A percentile compares a stretch with the other conserved stretches of the same genome.
phyloP scores from a whole-genome alignment of 2,329 filamentous ascomycete genomes.

The Ceratocystiopsis sp. region DNA sequence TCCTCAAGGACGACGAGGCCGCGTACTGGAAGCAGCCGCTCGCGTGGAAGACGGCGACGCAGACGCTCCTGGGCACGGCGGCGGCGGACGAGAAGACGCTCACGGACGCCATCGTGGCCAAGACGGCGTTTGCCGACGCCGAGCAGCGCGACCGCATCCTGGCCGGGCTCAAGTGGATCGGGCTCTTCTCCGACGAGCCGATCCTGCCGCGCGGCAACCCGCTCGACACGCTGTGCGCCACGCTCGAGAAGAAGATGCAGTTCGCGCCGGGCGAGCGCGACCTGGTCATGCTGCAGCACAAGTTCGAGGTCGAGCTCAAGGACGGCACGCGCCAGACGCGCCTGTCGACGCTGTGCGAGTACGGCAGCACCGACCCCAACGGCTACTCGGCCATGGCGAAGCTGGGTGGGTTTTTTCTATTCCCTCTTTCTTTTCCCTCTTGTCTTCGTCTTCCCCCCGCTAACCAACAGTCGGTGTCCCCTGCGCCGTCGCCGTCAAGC shows the following conservation, averaged over 20 bases:
- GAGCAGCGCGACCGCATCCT: conserved; percentile 50
- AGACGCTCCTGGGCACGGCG: conserved; percentile 54
- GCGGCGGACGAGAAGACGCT: conserved; percentile 54
- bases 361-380: conserved; percentile 37
- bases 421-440: neutral
- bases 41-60: conserved; percentile 72
- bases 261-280: conserved; percentile 72
- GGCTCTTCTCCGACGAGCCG: conserved; percentile 47
- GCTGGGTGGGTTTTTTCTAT: conserved; percentile 24
- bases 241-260: conserved; percentile 81
- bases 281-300: conserved; percentile 65
- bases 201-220: conserved; percentile 62
- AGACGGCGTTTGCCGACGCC: conserved; percentile 52
- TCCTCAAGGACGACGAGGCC: conserved; percentile 56
- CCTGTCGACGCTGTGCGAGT: conserved; percentile 68
- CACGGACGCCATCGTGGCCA: conserved; percentile 53
- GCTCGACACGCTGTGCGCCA: conserved; percentile 79
- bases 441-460: too few relatives aligned
- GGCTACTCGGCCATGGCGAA: conserved; percentile 76
- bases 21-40: conserved; percentile 49
- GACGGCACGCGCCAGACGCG: conserved; percentile 62
- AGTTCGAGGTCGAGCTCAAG: conserved; percentile 69
- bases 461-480: conserved; percentile 43
- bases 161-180: conserved; percentile 50
- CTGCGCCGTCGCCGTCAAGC: conserved; percentile 39